Percentiles rank a stretch among this genome's conserved stretches.
Evolutionary conservation across 1,284 basidiomycete genomes (phyloP).

Genomic region (Ceratobasidium papillatum): DNA sequence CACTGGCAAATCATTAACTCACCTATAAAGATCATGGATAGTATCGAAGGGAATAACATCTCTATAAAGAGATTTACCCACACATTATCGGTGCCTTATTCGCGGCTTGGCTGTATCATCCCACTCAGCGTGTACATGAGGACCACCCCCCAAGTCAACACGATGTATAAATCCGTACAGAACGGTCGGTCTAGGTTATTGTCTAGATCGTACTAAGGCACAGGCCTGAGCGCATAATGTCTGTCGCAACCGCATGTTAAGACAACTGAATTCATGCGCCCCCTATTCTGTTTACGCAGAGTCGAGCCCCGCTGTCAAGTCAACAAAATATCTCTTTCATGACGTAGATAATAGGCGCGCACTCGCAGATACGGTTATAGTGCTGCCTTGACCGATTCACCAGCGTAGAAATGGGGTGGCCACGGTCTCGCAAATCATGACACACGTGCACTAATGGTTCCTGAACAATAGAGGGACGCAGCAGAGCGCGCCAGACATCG

Average conservation of each 20-base stretch:
- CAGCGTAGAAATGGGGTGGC: not conserved
- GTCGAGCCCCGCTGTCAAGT: not conserved
- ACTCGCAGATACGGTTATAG: not conserved
- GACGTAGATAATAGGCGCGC: not conserved
- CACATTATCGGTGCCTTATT: not conserved
- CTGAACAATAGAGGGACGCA: no score
- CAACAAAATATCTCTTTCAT: not conserved
- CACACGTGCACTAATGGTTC: no score
- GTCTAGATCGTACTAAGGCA: not conserved
- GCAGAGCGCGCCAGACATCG: no score
- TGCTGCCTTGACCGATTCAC: not conserved
- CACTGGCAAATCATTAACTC: not conserved
- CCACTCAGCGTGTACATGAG: no score
- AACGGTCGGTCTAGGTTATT: not conserved
- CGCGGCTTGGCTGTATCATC: not conserved
- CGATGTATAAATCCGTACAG: not conserved
- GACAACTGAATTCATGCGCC: not conserved
- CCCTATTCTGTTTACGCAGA: not conserved
- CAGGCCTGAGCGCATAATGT: not conserved
- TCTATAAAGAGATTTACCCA: not conserved
- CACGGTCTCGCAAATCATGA: not conserved
- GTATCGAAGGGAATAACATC: not conserved
- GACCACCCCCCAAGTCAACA: no score
- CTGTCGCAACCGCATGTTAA: not conserved
- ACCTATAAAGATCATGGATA: not conserved